Evolutionary conservation across 2,329 filamentous ascomycete genomes (phyloP).

Genomic region (Sporothrix variecibatus): DNA sequence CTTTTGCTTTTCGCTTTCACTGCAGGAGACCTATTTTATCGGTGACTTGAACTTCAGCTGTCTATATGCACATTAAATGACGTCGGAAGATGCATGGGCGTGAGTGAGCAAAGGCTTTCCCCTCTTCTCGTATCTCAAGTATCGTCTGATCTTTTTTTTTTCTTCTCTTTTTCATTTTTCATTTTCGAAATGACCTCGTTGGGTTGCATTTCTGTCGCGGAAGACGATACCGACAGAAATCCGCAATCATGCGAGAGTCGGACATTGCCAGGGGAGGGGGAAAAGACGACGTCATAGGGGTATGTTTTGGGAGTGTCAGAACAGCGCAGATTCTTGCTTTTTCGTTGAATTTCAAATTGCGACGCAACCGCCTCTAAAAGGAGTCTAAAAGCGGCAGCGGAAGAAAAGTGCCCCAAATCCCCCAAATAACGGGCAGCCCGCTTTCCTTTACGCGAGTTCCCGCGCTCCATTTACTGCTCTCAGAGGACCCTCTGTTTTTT

Average conservation of each 20-base stretch:
- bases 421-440: not conserved
- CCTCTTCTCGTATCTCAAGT: not conserved
- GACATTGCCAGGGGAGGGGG: not conserved
- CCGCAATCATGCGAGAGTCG: not conserved
- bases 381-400: too few species aligned
- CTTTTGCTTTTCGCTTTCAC: too few species aligned
- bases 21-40: not conserved
- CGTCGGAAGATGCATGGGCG: not conserved
- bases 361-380: not conserved
- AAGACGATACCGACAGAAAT: not conserved
- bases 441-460: not conserved
- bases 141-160: not conserved
- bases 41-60: too few species aligned
- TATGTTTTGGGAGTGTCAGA: not conserved
- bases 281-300: slow-evolving; percentile 2
- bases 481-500: not conserved
- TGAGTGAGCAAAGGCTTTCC: too few species aligned
- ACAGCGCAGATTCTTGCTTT: slow-evolving; percentile 11
- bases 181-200: not conserved
- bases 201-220: not conserved
- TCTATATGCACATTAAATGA: not conserved
- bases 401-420: too few species aligned
- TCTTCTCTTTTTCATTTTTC: not conserved
- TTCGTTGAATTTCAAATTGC: not conserved
- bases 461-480: too few species aligned